Percentiles rank a stretch among this genome's conserved stretches.
These are phyloP conservation scores for Monoraphidium neglectum DNA, from an alignment of 139 green algal genomes.

Conservation along the genomic window DNA sequence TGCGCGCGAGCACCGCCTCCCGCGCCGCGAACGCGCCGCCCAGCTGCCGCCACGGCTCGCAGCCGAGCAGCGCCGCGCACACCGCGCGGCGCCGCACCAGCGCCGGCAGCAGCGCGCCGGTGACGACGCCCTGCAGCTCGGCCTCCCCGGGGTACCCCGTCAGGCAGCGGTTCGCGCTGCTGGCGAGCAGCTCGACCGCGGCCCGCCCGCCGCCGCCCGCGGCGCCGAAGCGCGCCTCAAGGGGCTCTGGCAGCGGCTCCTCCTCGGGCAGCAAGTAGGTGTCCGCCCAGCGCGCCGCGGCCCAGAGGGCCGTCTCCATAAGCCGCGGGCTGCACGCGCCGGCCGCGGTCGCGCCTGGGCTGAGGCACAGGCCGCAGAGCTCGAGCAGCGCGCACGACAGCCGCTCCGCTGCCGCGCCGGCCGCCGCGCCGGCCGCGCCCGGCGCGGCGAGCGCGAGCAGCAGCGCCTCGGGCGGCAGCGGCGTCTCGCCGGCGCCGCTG, in stretches of 20 bases:
- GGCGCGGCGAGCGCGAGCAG: conserved; percentile 42
- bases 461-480: conserved; percentile 55
- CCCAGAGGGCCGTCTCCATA: conserved; percentile 71
- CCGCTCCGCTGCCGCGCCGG: conserved; percentile 32
- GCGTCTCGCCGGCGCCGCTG: conserved; percentile 74
- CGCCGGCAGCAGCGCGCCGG: conserved; percentile 48
- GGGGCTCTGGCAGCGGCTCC: conserved; percentile 42
- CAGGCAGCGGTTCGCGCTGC: conserved; percentile 46
- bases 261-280: conserved; percentile 86
- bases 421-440: conserved; percentile 18
- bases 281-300: conserved; percentile 74
- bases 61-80: conserved; percentile 39
- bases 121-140: conserved; percentile 44
- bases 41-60: conserved; percentile 58
- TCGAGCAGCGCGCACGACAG: conserved; percentile 42
- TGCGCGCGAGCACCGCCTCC: conserved; percentile 19
- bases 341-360: conserved; percentile 14
- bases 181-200: conserved; percentile 54
- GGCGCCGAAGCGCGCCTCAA: conserved; percentile 34
- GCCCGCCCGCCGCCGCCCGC: not conserved
- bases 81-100: conserved; percentile 50
- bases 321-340: conserved; percentile 67
- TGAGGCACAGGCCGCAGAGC: conserved; percentile 36
- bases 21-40: conserved; percentile 38
- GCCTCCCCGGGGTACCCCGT: conserved; percentile 46